Percentiles rank a stretch among this genome's conserved stretches.
Conservation (phyloP, 75 land plant genomes). For the Pinus albicaulis region DNA sequence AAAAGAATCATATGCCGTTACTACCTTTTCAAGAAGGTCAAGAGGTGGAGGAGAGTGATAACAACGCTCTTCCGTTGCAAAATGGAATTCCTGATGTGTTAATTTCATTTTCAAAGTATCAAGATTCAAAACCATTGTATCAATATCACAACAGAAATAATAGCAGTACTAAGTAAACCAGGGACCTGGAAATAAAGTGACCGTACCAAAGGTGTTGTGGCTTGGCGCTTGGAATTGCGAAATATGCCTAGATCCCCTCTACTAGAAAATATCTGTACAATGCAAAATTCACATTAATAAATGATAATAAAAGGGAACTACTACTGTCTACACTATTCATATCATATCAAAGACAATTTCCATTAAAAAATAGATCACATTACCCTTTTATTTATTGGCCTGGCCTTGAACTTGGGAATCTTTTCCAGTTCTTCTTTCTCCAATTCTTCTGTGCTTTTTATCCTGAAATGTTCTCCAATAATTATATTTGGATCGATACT, state of each 20-base stretch:
- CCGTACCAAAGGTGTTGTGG: conserved; percentile 72
- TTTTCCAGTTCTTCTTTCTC: conserved; percentile 91
- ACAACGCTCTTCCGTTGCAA: conserved; percentile 79
- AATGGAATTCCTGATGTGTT: conserved; percentile 73
- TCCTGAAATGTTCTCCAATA: conserved; percentile 21
- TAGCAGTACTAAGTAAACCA: not conserved
- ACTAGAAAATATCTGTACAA: conserved; percentile 87
- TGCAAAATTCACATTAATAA: not conserved
- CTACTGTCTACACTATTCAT: too few species aligned
- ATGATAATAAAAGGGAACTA: not conserved
- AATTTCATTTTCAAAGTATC: not conserved
- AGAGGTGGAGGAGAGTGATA: conserved; percentile 33
- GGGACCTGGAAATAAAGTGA: not conserved
- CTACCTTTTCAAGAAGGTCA: conserved; percentile 87
- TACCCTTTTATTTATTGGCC: conserved; percentile 92
- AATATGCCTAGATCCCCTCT: conserved; percentile 81
- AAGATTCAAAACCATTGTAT: not conserved
- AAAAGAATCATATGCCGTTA: too few species aligned
- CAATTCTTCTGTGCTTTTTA: conserved; percentile 75
- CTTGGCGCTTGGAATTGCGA: conserved; percentile 59
- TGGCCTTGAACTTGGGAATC: conserved; percentile 88
- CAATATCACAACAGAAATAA: not conserved
- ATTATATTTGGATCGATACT: conserved; percentile 5
- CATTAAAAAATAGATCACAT: not conserved
- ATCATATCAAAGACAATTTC: not conserved